Evolutionary conservation across 441 rosid genomes (phyloP).

Genomic region (Jatropha multifida): DNA sequence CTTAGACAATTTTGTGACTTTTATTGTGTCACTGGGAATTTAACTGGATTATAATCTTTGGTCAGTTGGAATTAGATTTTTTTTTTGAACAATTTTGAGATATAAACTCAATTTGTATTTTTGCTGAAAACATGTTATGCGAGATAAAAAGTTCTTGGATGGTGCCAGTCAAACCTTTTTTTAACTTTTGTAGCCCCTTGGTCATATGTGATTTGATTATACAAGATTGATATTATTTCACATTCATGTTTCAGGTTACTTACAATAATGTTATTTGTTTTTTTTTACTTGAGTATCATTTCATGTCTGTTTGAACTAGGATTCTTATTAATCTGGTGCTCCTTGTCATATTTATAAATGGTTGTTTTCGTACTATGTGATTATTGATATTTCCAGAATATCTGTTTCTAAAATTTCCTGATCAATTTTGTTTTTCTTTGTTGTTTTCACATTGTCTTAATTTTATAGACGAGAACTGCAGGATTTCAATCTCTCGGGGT

Average conservation of each 20-base stretch:
- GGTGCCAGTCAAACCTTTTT: neutral
- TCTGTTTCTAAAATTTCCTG: conserved; percentile 5
- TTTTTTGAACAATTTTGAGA: neutral
- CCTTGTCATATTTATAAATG: neutral
- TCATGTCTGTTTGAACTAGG: neutral
- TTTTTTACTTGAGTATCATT: neutral
- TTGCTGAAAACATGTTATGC: neutral
- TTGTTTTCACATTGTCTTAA: conserved; percentile 4
- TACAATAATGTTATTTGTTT: neutral
- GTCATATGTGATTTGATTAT: neutral
- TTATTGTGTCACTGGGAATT: neutral
- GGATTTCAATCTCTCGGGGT: conserved; percentile 84
- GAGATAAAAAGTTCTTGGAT: neutral
- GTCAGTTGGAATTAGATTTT: neutral
- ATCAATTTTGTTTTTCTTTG: neutral
- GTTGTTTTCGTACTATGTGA: neutral
- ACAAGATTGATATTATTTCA: neutral
- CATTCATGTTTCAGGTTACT: neutral
- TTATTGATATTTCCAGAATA: neutral
- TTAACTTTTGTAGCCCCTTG: neutral
- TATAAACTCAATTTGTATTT: neutral
- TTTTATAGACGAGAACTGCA: conserved; percentile 72
- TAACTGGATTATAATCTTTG: conserved; percentile 1
- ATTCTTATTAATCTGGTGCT: neutral
- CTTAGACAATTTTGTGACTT: neutral